Evolutionary conservation across 2,329 filamentous ascomycete species (phyloP).

Genomic region (Pseudogymnoascus sp.): DNA sequence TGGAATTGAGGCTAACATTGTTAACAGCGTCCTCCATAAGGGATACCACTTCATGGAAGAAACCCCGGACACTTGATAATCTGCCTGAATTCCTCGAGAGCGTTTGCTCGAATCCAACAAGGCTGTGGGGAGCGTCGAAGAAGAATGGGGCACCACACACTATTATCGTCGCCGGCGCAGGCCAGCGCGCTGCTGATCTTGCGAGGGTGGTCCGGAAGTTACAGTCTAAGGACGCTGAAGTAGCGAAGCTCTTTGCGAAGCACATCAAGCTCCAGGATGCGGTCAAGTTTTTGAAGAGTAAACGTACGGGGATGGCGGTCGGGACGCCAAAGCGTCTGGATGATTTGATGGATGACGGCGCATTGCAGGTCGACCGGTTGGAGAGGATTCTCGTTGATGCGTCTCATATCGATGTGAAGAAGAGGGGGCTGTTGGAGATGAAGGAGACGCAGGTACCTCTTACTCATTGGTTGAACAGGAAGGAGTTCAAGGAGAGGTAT

Average conservation of each 20-base stretch:
- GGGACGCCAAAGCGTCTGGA: constrained; percentile 79
- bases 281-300: constrained; percentile 62
- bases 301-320: constrained; percentile 75
- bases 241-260: constrained; percentile 94
- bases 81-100: constrained; percentile 72
- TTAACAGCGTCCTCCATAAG: constrained; percentile 61
- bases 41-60: constrained; percentile 70
- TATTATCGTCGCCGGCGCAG: constrained; percentile 77
- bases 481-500: constrained; percentile 67
- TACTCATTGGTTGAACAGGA: constrained; percentile 62
- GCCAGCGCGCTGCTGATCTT: constrained; percentile 78
- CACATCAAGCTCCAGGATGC: constrained; percentile 94
- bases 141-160: constrained; percentile 74
- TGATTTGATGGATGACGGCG: constrained; percentile 75
- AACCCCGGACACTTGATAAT: constrained; percentile 60
- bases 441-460: constrained; percentile 82
- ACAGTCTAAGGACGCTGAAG: constrained; percentile 66
- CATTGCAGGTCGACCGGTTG: constrained; percentile 62
- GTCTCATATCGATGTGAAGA: constrained; percentile 91
- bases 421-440: constrained; percentile 90
- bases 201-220: constrained; percentile 69
- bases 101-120: constrained; percentile 50
- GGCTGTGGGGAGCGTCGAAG: constrained; percentile 56
- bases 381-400: constrained; percentile 82
- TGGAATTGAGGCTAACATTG: background rate